These are phyloP conservation scores for Pueraria montana DNA, from an alignment of 306 rosid genomes.

Conservation along the genomic window DNA sequence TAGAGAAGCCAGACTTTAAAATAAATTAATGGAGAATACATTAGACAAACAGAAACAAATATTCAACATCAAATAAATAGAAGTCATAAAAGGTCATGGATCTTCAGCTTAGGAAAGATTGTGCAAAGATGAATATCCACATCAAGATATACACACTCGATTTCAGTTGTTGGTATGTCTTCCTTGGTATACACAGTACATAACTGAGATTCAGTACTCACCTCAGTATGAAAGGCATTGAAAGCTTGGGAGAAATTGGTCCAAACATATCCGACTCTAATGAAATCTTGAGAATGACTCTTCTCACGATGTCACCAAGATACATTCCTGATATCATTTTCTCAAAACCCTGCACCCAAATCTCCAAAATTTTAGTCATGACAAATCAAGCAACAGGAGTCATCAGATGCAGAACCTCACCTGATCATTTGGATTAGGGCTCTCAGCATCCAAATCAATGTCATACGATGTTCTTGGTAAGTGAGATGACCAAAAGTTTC, in stretches of 20 bases:
- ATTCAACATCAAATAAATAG: conserved; percentile 20
- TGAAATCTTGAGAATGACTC: conserved; percentile 85
- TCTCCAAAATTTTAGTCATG: conserved; percentile 41
- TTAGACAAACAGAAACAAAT: conserved; percentile 11
- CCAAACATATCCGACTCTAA: conserved; percentile 78
- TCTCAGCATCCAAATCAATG: conserved; percentile 80
- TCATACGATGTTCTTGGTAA: conserved; percentile 90
- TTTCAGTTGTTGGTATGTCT: background rate
- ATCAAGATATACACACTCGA: background rate
- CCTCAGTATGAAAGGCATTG: conserved; percentile 77
- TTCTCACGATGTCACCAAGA: conserved; percentile 92
- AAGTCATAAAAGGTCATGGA: background rate
- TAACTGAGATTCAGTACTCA: conserved; percentile 42
- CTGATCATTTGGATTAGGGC: conserved; percentile 96
- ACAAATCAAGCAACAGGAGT: conserved; percentile 32
- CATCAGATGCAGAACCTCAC: conserved; percentile 52
- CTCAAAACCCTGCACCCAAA: conserved; percentile 84
- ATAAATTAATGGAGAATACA: background rate
- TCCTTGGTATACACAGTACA: background rate
- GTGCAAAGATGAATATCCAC: conserved; percentile 4
- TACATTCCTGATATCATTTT: conserved; percentile 98
- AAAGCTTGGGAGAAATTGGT: conserved; percentile 70
- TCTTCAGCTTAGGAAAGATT: conserved; percentile 6
- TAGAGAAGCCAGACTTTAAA: background rate
- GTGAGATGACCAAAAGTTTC: conserved; percentile 93